Evolutionary conservation across 208 protist species (phyloP).

Genomic region (Porcisia deanei): DNA sequence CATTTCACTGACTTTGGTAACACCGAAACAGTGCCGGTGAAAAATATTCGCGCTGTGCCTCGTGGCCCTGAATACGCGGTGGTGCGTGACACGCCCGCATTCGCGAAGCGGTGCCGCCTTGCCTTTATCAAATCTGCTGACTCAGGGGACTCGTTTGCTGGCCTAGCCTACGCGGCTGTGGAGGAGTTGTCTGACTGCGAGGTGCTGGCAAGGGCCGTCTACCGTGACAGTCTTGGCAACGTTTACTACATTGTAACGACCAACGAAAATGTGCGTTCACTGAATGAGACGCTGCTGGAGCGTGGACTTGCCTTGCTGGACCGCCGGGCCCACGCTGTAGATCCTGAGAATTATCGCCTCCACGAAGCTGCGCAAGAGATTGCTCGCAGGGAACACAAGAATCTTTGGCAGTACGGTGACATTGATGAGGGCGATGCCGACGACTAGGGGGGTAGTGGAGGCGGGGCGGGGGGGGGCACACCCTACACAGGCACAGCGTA

Average conservation of each 20-base stretch:
- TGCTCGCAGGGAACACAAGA: constrained; percentile 80
- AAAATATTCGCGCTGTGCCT: constrained; percentile 69
- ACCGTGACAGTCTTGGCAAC: constrained; percentile 57
- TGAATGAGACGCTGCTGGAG: constrained; percentile 84
- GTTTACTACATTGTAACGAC: constrained; percentile 74
- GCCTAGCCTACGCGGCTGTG: constrained; percentile 48
- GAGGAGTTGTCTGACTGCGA: constrained; percentile 78
- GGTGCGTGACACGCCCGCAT: constrained; percentile 63
- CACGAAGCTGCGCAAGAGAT: constrained; percentile 78
- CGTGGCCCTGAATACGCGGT: constrained; percentile 69
- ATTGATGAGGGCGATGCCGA: constrained; percentile 70
- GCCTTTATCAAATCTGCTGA: constrained; percentile 71
- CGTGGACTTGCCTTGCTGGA: constrained; percentile 78
- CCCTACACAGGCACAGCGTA: no score
- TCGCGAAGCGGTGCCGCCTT: constrained; percentile 61
- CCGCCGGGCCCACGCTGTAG: constrained; percentile 38
- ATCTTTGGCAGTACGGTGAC: constrained; percentile 88
- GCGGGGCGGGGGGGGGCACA: not conserved
- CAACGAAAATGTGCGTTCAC: constrained; percentile 61
- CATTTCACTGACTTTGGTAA: constrained; percentile 92
- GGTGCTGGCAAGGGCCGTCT: constrained; percentile 76
- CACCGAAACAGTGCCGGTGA: constrained; percentile 43
- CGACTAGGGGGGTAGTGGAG: constrained; percentile 1
- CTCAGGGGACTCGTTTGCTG: constrained; percentile 40
- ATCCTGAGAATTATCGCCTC: constrained; percentile 52